These are phyloP conservation scores for Noccaea bulbosa DNA, from an alignment of 345 rosid species.

Conservation along the genomic window DNA sequence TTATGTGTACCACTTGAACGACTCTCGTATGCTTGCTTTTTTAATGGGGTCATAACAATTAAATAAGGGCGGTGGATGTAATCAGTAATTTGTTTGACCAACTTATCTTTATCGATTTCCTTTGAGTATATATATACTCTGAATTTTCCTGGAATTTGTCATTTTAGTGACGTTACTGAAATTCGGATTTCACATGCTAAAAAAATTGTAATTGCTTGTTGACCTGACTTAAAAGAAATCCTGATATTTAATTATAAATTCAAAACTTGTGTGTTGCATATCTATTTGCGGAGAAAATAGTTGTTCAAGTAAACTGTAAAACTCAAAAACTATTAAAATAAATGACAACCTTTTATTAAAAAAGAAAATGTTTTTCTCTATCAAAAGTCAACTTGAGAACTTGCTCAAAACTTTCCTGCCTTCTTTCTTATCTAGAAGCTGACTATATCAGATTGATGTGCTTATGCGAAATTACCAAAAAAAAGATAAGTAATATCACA, in stretches of 20 bases:
- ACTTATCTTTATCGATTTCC: constrained; percentile 11
- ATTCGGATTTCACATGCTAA: background rate
- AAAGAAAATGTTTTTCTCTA: background rate
- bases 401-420: background rate
- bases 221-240: background rate
- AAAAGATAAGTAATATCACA: background rate
- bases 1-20: background rate
- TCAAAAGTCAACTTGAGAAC: background rate
- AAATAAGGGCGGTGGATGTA: constrained; percentile 7
- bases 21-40: background rate
- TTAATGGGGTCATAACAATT: background rate
- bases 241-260: background rate
- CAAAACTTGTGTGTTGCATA: background rate
- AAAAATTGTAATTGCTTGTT: background rate
- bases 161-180: background rate
- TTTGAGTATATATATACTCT: background rate
- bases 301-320: background rate
- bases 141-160: constrained; percentile 18
- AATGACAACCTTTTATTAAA: no score
- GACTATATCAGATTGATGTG: background rate
- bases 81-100: background rate
- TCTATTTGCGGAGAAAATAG: no score
- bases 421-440: constrained; percentile 4
- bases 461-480: background rate
- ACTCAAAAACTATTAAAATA: no score